phyloP scores from a whole-genome alignment of 305 asterid species.

The Fraxinus angustifolia region DNA sequence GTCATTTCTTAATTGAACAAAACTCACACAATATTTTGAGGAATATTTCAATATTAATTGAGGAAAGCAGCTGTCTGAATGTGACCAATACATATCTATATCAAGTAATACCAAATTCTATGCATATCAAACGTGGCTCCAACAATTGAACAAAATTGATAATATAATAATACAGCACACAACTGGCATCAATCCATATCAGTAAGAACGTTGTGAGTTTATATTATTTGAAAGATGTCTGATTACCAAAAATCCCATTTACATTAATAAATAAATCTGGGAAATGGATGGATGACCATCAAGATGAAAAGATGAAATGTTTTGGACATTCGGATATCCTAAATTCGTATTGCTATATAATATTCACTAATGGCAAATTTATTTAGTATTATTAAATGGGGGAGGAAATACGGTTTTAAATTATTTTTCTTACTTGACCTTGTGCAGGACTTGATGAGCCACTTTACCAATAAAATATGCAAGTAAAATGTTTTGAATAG shows the following conservation, averaged over 20 bases:
- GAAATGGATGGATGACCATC: not conserved
- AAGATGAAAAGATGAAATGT: not conserved
- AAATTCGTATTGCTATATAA: not conserved
- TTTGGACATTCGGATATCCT: not conserved
- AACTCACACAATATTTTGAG: not conserved
- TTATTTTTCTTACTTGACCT: not conserved
- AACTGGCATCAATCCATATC: slow-evolving; percentile 14
- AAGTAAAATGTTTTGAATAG: not conserved
- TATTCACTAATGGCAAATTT: not conserved
- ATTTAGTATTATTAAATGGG: too few relatives aligned
- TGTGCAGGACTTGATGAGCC: not conserved
- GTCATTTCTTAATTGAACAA: not conserved
- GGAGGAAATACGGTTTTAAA: not conserved
- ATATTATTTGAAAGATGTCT: not conserved
- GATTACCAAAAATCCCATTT: not conserved
- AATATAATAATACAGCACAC: not conserved
- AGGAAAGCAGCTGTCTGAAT: slow-evolving; percentile 17
- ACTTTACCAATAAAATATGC: not conserved
- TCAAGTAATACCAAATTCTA: slow-evolving; percentile 3
- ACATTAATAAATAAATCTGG: not conserved
- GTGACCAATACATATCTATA: slow-evolving; percentile 19
- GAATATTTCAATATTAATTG: not conserved
- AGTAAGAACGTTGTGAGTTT: not conserved
- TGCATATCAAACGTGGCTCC: slow-evolving; percentile 32
- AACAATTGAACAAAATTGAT: slow-evolving; percentile 14